phyloP scores from a whole-genome alignment of 2,329 filamentous ascomycete genomes.

The Nemania sp. region DNA sequence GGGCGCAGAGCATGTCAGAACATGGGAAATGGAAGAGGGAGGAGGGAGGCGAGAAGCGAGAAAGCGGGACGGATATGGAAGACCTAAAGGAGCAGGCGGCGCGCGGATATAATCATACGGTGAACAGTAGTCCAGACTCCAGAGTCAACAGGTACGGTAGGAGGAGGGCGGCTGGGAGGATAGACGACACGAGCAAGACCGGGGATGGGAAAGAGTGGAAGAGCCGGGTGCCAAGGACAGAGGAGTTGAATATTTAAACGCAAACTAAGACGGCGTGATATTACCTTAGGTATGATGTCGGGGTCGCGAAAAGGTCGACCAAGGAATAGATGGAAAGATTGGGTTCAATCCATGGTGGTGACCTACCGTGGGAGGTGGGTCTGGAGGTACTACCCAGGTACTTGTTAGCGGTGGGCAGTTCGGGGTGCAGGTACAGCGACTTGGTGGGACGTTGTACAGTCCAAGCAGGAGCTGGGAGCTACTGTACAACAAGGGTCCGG shows the following conservation, averaged over 20 bases:
- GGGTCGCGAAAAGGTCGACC: conserved; percentile 25
- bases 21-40: neutral
- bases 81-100: conserved; percentile 2
- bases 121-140: neutral
- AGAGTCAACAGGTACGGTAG: neutral
- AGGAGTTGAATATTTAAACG: conserved; percentile 24
- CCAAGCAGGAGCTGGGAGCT: neutral
- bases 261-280: conserved; percentile 12
- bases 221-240: conserved; percentile 7
- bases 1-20: conserved; percentile 9
- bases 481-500: conserved; percentile 8
- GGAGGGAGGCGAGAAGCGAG: neutral
- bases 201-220: conserved; percentile 7
- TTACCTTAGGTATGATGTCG: conserved; percentile 20
- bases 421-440: conserved; percentile 25
- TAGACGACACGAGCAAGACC: neutral
- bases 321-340: conserved; percentile 25
- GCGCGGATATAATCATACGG: conserved; percentile 5
- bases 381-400: conserved; percentile 10
- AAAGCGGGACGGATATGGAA: neutral
- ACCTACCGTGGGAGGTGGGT: conserved; percentile 23
- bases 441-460: conserved; percentile 11
- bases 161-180: neutral
- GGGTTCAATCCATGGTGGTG: conserved; percentile 25
- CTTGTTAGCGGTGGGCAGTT: conserved; percentile 18